Base-by-base conservation (phyloP, 495 filamentous ascomycete genomes). In the Penicillium subrubescens region DNA sequence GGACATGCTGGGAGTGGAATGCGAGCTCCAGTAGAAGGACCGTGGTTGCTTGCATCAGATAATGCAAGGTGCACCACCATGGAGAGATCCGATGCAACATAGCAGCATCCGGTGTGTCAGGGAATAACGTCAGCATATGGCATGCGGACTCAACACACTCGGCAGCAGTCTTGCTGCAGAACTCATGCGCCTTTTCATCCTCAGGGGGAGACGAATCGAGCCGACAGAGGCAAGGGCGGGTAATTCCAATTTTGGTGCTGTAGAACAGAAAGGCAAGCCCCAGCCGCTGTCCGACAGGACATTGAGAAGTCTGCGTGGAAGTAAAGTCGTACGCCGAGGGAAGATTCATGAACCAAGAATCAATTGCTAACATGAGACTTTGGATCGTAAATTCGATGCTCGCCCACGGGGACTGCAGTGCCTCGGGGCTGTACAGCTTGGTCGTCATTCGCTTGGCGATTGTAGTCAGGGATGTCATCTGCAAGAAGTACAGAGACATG, bases 31-130 rank as follows among this genome's bases (percentile, higher is more conserved):
- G 71, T 39, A 89, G 77, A 5, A 90, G 75, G 2, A 90, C 79
- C 0, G 81, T 82, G 0, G 83, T 77, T 17, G 87, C 84, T 72
- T 88, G 86, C 77, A 87, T 88, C 17, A 90, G 70, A 50, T 86
- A 86, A 70, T 90, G 88, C 1, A 89, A 70, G 7, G 84, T 77
- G 59, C 79, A 84, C 88, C 88, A 90, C 86, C 87, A 90, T 23
- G 86, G 84, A 3, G 80, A 77, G 25, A 80, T 78, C 17, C 75
- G 75, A 66, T 87, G 82, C 3, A 89, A 71, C 1, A 77, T 59
- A n/a, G 64, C 64, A 15, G 69, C 70, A 15, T 77, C 75, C 14
- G 74, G 70, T 14, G 71, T 67, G 52, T 83, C 76, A n/a, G 81
- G 83, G n/a, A 90, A 74, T 15, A 89, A 72, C 1, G 72, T 77